These are phyloP conservation scores for Nyctanthes arbortristis DNA, from an alignment of 257 asterid genomes.

Conservation along the genomic window DNA sequence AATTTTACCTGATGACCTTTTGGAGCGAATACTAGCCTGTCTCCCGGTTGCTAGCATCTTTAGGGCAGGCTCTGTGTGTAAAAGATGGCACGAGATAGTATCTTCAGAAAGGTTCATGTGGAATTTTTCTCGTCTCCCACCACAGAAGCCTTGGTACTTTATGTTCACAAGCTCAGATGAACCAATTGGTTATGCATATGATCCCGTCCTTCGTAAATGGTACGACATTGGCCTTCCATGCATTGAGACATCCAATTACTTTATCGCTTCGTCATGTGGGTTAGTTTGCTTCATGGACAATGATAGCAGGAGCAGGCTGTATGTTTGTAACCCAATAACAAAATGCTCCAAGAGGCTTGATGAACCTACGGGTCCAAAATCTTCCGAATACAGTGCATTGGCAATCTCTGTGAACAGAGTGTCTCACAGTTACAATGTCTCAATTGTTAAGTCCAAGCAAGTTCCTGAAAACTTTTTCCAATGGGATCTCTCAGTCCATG, in stretches of 20 bases:
- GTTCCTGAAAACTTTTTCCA: constrained; percentile 74
- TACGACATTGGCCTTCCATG: constrained; percentile 77
- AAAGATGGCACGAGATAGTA: constrained; percentile 82
- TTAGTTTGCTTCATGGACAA: constrained; percentile 90
- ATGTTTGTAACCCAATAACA: constrained; percentile 84
- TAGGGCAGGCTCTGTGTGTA: constrained; percentile 80
- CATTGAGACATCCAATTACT: constrained; percentile 73
- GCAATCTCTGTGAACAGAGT: constrained; percentile 55
- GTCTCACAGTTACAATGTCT: constrained; percentile 44
- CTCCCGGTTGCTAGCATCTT: constrained; percentile 85
- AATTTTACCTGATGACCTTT: constrained; percentile 77
- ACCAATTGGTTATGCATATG: constrained; percentile 84
- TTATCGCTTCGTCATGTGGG: constrained; percentile 79
- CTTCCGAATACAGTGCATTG: constrained; percentile 77
- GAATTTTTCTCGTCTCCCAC: constrained; percentile 48
- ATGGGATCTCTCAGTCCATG: constrained; percentile 82
- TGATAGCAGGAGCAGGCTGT: constrained; percentile 68
- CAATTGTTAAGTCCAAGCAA: constrained; percentile 75
- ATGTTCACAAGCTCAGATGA: constrained; percentile 95
- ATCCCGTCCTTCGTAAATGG: constrained; percentile 80
- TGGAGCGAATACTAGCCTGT: constrained; percentile 76
- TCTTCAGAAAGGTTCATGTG: constrained; percentile 67
- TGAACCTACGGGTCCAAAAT: constrained; percentile 71
- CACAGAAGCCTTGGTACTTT: constrained; percentile 93
- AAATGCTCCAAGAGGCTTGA: constrained; percentile 44